Base-by-base conservation (phyloP, 345 rosid genomes). In the Adansonia digitata region DNA sequence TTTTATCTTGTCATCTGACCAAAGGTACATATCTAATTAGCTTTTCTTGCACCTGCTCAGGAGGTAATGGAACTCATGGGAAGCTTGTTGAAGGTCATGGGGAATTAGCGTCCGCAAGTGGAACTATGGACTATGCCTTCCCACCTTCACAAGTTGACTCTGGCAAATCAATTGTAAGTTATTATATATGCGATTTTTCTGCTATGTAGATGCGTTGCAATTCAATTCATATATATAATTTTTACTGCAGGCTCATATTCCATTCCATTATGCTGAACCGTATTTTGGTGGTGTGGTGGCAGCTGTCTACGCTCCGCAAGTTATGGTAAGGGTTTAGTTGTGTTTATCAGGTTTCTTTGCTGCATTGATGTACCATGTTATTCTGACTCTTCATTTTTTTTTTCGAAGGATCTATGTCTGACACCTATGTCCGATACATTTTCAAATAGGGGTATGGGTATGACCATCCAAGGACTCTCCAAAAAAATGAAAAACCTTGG, bases 261-360 rank as follows among this genome's bases (percentile, higher is more conserved):
- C 91, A 0, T 35, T 82, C 75, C 90, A 85, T 68, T 84, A 77
- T 82, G 82, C 83, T 59, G 89, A 89, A 77, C 94, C 88, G 73
- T 88, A 81, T 72, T 77, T 59, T 37, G 79, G 88, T 37, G 81
- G 90, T 62, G 52, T 84, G 55, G 37, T 17, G 1, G 78, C 88
- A 73, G 74, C 90, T 51, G 71, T 82, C 71, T 83, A 82, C 73
- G 83, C 81, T 26, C 85, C 87, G 15, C 91, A 87, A 46, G 76
- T 84, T 59, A 70, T 73, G 64, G 98, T 90, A 66, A 81, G 86
- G 75, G 66, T 45, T 57, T n/a, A 71, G 43, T 10, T n/a, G 14
- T 68, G 56, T 59, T 66, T 24, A 60, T 59, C 43, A 12, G 49
- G 5, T 74, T 65, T 1, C 60, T 65, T 57, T 60, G 35, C 73